Base-by-base conservation (phyloP, 2,329 filamentous ascomycete species). In the Aspergillus sp. region DNA sequence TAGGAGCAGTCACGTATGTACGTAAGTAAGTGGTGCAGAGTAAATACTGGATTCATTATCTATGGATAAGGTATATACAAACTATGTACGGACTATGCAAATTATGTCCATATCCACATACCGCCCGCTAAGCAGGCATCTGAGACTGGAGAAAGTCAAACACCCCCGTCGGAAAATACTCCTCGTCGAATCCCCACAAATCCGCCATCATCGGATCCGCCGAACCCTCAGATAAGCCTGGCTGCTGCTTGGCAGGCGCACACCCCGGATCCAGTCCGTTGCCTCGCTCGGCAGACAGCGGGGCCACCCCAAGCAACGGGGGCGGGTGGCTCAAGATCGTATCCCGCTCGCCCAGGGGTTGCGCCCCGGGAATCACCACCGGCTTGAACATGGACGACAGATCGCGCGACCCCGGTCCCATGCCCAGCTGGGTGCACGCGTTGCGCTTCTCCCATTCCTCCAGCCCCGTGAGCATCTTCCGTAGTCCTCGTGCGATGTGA, bases 141-240 rank as follows among this genome's bases (percentile, higher is more conserved):
- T 73, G 71, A 14, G 69, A 72, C 52, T 73, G 71, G 17, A 73
- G 58, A 44, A 73, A 73, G 56, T 73, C 71, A 56, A 73, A 73
- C 11, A 73, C 71, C 17, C 71, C 70, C n/a, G 69, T 73, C 4
- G 71, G 71, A 47, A 73, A 73, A 52, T 72, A 72, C 21, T 73
- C 71, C 49, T 73, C 70, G 21, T 73, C 70, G 38, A 72, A 72
- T 11, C 71, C 70, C 71, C 71, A 73, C 19, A 72, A 53, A 57
- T 73, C 70, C 13, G 68, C 64, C 70, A 73, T 72, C 71, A 72
- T 71, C 5, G 70, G 70, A 47, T 73, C 71, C 34, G 67, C 50
- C 20, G 70, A 72, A 25, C 69, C 69, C 45, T 70, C 70, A 1
- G 70, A 72, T 13, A 73, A 61, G 17, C 70, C 70, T 2, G 61